phyloP scores from a whole-genome alignment of 2,329 filamentous ascomycete genomes.

The Arthrinium phaeospermum region DNA sequence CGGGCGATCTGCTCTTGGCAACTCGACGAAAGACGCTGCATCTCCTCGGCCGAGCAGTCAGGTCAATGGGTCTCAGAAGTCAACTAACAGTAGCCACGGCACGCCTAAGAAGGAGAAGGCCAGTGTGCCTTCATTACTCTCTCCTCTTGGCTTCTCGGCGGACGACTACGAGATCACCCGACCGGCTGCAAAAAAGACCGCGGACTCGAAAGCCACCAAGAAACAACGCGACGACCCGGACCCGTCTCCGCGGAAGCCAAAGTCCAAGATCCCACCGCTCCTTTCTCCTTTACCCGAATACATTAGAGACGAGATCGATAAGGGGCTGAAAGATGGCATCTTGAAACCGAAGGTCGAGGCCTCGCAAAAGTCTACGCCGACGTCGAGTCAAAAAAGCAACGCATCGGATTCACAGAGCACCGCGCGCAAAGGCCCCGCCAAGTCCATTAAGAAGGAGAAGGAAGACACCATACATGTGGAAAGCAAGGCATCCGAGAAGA shows the following conservation, averaged over 20 bases:
- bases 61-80: conserved; percentile 49
- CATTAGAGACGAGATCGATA: conserved; percentile 27
- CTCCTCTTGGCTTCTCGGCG: conserved; percentile 53
- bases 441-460: conserved; percentile 41
- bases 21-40: conserved; percentile 31
- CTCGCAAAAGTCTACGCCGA: conserved; percentile 21
- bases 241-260: conserved; percentile 46
- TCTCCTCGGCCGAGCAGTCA: conserved; percentile 48
- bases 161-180: conserved; percentile 43
- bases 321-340: conserved; percentile 22
- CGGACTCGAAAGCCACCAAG: conserved; percentile 36
- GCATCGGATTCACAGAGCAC: conserved; percentile 39
- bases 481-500: conserved; percentile 42
- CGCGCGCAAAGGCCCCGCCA: conserved; percentile 44
- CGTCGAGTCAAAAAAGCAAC: conserved; percentile 33
- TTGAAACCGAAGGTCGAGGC: neutral
- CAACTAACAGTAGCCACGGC: conserved; percentile 39
- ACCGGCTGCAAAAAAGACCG: conserved; percentile 39
- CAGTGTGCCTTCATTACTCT: conserved; percentile 57
- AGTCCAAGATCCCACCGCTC: conserved; percentile 51
- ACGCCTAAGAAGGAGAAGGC: conserved; percentile 47
- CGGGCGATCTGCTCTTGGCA: conserved; percentile 32
- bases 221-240: conserved; percentile 37
- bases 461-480: conserved; percentile 19
- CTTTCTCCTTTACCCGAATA: conserved; percentile 50